Conservation (phyloP, 495 filamentous ascomycete genomes). For the Penicillium paxilli region DNA sequence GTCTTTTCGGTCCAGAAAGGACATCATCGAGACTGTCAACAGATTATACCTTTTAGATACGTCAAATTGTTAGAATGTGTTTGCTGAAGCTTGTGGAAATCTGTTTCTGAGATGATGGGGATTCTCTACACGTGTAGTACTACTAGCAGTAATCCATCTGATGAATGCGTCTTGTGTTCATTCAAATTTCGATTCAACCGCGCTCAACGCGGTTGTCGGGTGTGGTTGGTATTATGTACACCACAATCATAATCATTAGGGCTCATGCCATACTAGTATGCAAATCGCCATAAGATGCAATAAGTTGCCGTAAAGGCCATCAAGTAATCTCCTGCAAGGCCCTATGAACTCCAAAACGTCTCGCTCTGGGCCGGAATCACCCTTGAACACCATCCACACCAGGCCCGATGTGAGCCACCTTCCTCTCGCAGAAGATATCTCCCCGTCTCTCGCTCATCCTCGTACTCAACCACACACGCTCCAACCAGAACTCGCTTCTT, state of each 20-base stretch:
- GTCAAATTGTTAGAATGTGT: constrained; percentile 1
- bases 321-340: not conserved
- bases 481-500: constrained; percentile 76
- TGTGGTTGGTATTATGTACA: constrained; percentile 8
- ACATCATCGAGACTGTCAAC: constrained; percentile 6
- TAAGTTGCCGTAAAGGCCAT: not conserved
- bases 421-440: constrained; percentile 66
- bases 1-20: constrained; percentile 10
- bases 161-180: not conserved
- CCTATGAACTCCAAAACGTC: not conserved
- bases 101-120: no score
- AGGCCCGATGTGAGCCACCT: constrained; percentile 46
- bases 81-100: no score
- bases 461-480: constrained; percentile 77
- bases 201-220: not conserved
- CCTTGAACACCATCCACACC: constrained; percentile 54
- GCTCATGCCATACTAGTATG: not conserved
- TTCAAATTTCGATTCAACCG: not conserved
- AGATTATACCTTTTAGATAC: not conserved
- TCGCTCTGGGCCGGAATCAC: constrained; percentile 38
- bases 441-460: constrained; percentile 68
- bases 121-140: no score
- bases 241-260: not conserved
- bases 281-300: not conserved
- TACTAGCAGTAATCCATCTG: not conserved